A percentile compares a stretch with the other conserved stretches of the same genome.
phyloP scores from a whole-genome alignment of 2,329 filamentous ascomycete species.

The Venturia effusa region DNA sequence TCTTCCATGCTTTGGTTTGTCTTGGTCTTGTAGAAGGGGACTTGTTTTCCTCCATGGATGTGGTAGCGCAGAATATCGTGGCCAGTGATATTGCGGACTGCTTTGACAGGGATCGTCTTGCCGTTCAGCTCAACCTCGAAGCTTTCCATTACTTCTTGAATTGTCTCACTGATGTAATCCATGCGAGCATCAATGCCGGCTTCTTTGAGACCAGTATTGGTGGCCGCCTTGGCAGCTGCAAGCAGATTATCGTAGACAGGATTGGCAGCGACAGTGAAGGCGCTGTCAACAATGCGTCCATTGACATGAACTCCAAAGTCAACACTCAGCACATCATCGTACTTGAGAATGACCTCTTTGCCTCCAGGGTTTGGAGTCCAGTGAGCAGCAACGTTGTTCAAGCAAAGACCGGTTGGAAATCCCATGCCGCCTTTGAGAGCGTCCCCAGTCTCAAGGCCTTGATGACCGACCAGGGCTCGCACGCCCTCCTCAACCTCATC shows the following conservation, averaged over 20 bases:
- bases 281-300: slow-evolving; percentile 59
- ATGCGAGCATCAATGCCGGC: slow-evolving; percentile 88
- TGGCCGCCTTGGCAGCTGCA: slow-evolving; percentile 55
- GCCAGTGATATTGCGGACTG: slow-evolving; percentile 77
- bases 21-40: slow-evolving; percentile 81
- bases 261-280: slow-evolving; percentile 59
- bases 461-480: slow-evolving; percentile 63
- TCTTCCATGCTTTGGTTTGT: slow-evolving; percentile 97
- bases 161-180: slow-evolving; percentile 69
- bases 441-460: slow-evolving; percentile 67
- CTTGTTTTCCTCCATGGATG: slow-evolving; percentile 87
- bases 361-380: slow-evolving; percentile 82
- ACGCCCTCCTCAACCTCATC: slow-evolving; percentile 80
- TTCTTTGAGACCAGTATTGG: slow-evolving; percentile 67
- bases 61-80: slow-evolving; percentile 83
- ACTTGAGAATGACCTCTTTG: slow-evolving; percentile 58
- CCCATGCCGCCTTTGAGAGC: slow-evolving; percentile 70
- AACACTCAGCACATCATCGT: slow-evolving; percentile 62
- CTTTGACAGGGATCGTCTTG: slow-evolving; percentile 67
- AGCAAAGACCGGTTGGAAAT: slow-evolving; percentile 73
- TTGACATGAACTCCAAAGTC: slow-evolving; percentile 64
- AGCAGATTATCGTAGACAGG: slow-evolving; percentile 58
- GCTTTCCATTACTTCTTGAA: slow-evolving; percentile 89
- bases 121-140: slow-evolving; percentile 80
- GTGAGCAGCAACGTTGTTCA: slow-evolving; percentile 79